phyloP scores from a whole-genome alignment of 2,329 filamentous ascomycete species.

The Exophiala mesophila region DNA sequence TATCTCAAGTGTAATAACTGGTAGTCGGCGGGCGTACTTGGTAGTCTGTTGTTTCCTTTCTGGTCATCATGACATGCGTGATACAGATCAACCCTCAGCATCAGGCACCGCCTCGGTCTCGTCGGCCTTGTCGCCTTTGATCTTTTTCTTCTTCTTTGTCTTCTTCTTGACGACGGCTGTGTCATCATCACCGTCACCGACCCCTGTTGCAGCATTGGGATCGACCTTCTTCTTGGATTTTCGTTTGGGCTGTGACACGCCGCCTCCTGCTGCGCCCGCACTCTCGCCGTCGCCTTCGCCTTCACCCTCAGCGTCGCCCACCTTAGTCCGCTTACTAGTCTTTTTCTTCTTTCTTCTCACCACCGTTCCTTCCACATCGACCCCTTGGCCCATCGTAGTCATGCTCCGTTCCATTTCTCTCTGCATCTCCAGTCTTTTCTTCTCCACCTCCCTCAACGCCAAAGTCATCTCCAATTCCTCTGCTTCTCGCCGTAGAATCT shows the following conservation, averaged over 20 bases:
- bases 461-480: constrained; percentile 86
- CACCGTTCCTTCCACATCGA: constrained; percentile 42
- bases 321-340: constrained; percentile 42
- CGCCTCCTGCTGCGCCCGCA: constrained; percentile 4
- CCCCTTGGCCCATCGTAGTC: constrained; percentile 44
- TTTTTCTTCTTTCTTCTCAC: constrained; percentile 60
- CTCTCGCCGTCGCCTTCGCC: constrained; percentile 1
- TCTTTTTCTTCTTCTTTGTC: constrained; percentile 26
- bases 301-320: not conserved
- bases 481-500: constrained; percentile 59
- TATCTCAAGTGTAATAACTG: too few relatives aligned
- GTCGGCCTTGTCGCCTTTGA: constrained; percentile 9
- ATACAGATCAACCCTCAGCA: too few relatives aligned
- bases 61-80: too few relatives aligned
- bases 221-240: too few relatives aligned
- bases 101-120: too few relatives aligned
- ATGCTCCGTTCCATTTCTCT: constrained; percentile 39
- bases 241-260: too few relatives aligned
- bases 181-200: too few relatives aligned
- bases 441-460: constrained; percentile 84
- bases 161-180: constrained; percentile 22
- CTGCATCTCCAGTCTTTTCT: constrained; percentile 77
- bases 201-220: too few relatives aligned
- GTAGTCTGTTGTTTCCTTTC: too few relatives aligned
- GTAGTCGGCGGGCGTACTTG: too few relatives aligned